Conservation (phyloP, 208 protist genomes). For the Trichomonas tenax region DNA sequence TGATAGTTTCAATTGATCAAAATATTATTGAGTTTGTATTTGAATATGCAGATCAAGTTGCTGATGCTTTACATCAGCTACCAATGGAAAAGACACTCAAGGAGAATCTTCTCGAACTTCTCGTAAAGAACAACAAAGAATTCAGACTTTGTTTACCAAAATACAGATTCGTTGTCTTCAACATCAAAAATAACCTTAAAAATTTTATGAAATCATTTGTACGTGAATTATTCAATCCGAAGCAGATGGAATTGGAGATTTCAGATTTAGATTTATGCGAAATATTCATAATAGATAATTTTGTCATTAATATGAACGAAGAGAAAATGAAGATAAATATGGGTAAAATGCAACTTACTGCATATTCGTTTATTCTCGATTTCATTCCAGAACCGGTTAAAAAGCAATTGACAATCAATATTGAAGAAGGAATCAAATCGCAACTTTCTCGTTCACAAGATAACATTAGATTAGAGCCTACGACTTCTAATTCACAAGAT, state of each 20-base stretch:
- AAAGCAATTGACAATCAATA: neutral
- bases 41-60: neutral
- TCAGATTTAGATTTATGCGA: neutral
- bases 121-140: neutral
- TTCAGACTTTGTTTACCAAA: neutral
- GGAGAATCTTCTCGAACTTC: neutral
- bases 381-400: neutral
- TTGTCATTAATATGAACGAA: neutral
- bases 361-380: neutral
- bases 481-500: too few species aligned
- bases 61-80: neutral
- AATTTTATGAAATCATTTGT: neutral
- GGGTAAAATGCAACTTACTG: neutral
- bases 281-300: neutral
- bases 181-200: neutral
- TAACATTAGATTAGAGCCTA: too few species aligned
- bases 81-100: neutral
- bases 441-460: neutral
- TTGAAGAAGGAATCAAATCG: neutral
- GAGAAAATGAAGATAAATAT: neutral
- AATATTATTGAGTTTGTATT: neutral
- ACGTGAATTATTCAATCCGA: neutral
- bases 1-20: neutral
- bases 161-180: neutral
- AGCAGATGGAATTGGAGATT: neutral